phyloP scores from a whole-genome alignment of 768 basidiomycete genomes.

The Epithele typhae region DNA sequence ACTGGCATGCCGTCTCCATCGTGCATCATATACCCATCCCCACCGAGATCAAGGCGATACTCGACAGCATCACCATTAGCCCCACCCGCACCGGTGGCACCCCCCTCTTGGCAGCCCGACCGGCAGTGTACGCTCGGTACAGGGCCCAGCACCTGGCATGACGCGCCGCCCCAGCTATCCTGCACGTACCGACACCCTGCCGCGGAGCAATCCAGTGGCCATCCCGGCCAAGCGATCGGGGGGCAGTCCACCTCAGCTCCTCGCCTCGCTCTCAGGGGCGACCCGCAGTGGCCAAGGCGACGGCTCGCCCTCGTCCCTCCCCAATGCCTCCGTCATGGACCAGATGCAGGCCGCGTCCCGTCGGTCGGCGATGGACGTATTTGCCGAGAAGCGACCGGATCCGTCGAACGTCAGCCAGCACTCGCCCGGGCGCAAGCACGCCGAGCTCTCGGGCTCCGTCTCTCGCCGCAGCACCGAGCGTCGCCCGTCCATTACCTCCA shows the following conservation, averaged over 20 bases:
- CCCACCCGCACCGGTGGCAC: conserved; percentile 31
- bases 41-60: conserved; percentile 59
- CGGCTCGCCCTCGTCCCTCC: conserved; percentile 40
- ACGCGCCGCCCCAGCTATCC: conserved; percentile 20
- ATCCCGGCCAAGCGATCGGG: conserved; percentile 42
- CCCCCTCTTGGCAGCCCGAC: conserved; percentile 10
- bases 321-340: conserved; percentile 42
- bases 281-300: conserved; percentile 34
- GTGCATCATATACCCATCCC: conserved; percentile 76
- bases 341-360: conserved; percentile 38
- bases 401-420: conserved; percentile 44
- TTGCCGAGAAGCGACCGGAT: conserved; percentile 48
- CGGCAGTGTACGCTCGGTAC: conserved; percentile 12
- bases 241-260: conserved; percentile 50
- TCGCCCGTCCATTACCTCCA: conserved; percentile 42
- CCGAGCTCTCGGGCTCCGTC: conserved; percentile 47
- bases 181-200: conserved; percentile 18
- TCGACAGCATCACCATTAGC: conserved; percentile 44
- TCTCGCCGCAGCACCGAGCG: conserved; percentile 45
- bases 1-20: conserved; percentile 77
- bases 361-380: conserved; percentile 38
- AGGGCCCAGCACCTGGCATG: conserved; percentile 19
- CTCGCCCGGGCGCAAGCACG: conserved; percentile 56
- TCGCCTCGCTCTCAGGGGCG: conserved; percentile 34
- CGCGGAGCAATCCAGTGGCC: conserved; percentile 18